Evolutionary conservation across 2,329 filamentous ascomycete species (phyloP), one percentile per base, ranked within the genome.

Genomic region (Venturia aucupariae): DNA sequence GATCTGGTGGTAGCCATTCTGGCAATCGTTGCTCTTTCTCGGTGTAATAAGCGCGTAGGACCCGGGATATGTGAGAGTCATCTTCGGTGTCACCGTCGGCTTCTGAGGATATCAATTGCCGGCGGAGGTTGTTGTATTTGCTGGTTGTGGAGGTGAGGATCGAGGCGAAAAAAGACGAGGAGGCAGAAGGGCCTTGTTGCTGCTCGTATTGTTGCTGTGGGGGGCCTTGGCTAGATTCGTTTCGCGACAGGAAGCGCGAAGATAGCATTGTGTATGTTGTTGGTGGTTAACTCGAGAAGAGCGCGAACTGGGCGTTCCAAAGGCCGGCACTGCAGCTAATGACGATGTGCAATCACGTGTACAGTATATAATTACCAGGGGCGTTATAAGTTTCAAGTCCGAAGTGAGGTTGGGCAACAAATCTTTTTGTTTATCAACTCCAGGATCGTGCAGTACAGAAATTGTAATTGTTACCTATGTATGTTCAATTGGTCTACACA

Each of bases 51-150:
- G 86, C 88, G 71, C 94, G 89, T 32, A 99, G 85, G 42, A 96
- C 92, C 71, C 94, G 90, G 77, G 90, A 95, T 72, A 97, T 89
- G 79, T 97, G 92, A 2, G 92, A 95, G 78, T 96, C 91, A 78
- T 97, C 92, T 77, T 95, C 79, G 63, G 79, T 81, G 72, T 82
- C 80, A 71, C 80, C 80, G 72, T 82, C 80, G 65, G 76, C 76
- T 72, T 82, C 80, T 42, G 89, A 84, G 68, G 90, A 84, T 68
- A 92, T 85, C 67, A 90, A 86, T 67, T 87, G 87, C 65, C 78
- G 81, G 46, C 83, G 82, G 64, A 86, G 77, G 57, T 80, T 80
- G 73, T 80, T 84, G 75, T 86, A 84, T 63, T 81, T 80, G 55
- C 82, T 79, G 72, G 77, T 84, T 68, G 74, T 85, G 68, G 75